Evolutionary conservation across 768 basidiomycete species (phyloP), one percentile per base, ranked within the genome.

Genomic region (Calocybe gangraenosa): DNA sequence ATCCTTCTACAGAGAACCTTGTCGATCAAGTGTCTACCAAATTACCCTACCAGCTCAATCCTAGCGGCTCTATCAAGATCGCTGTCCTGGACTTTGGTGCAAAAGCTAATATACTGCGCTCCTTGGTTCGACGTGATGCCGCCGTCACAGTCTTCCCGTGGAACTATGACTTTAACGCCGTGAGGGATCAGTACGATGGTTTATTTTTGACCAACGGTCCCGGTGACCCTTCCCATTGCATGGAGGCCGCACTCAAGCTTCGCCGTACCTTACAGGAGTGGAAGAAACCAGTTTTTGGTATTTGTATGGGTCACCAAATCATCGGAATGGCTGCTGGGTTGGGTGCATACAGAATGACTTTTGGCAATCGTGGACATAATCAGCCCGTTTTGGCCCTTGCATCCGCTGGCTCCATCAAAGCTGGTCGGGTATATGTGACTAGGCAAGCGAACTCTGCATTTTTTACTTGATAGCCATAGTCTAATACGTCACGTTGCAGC

Each of bases 321-420:
- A 88, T 99, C 54, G 96, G 95, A 39, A 88, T 99, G 76, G 96
- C 95, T 20, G 95, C 93, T 18, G 95, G 96, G 17, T 65, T 97
- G 43, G 94, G 96, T 54, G 92, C 94, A 15, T 97, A 98, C 65
- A 79, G 96, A 36, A 99, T 99, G 96, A 92, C 86, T 8, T 99
- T 98, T 61, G 96, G 96, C n/a, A 97, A 99, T 64, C 86, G 96
- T 54, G 96, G 96, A 14, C 96, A 99, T 66, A 99, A 99, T 63
- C 96, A 99, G 64, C 96, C 96, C 22, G 96, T 99, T 10, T 75
- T 99, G 35, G 95, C 96, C 21, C 73, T 98, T 42, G 92, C 94
- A n/a, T 87, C 84, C 20, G 77, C 87, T 8, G 94, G 95, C 2
- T 92, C 89, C 19, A 93, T 98, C 71, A 90, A 81, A 62, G 92